These are phyloP conservation scores for Ogataea nakhonphanomensis DNA, from an alignment of 805 yeast genomes.

Conservation along the genomic window DNA sequence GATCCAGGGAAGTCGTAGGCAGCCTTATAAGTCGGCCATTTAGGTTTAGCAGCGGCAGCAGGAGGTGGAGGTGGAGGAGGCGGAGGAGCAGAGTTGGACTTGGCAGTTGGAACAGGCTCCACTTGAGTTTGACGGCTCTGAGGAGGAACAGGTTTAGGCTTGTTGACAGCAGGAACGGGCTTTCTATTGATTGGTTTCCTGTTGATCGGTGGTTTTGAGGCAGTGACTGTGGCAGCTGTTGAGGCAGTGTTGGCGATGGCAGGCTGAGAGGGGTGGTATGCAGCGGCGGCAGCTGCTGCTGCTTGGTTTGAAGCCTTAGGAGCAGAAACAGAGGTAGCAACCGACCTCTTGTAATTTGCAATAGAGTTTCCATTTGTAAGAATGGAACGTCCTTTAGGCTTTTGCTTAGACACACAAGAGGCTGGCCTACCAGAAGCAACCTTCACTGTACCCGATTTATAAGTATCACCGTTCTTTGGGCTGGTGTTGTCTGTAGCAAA, in stretches of 20 bases:
- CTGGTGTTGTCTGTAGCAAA: constrained; percentile 59
- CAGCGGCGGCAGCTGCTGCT: constrained; percentile 37
- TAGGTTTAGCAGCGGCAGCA: constrained; percentile 56
- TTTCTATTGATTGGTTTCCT: constrained; percentile 24
- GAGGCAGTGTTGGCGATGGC: too few relatives aligned
- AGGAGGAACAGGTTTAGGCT: constrained; percentile 26
- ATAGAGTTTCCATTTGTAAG: constrained; percentile 26
- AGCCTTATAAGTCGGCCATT: constrained; percentile 77
- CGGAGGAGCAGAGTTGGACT: constrained; percentile 12
- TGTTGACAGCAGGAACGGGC: constrained; percentile 22
- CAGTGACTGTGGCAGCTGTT: constrained; percentile 4
- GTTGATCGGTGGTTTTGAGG: constrained; percentile 26
- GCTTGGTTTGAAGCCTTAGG: constrained; percentile 29
- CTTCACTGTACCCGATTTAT: constrained; percentile 84
- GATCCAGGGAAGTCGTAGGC: constrained; percentile 87
- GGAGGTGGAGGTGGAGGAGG: constrained; percentile 80
- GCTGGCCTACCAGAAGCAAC: constrained; percentile 80
- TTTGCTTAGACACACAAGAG: constrained; percentile 61
- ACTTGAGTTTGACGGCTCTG: constrained; percentile 14
- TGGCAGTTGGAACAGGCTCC: constrained; percentile 9
- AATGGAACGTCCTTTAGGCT: constrained; percentile 58
- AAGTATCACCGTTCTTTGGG: constrained; percentile 65
- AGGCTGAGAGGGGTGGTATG: constrained; percentile 33
- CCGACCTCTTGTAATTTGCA: constrained; percentile 25
- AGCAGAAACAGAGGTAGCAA: constrained; percentile 12